These are phyloP conservation scores for Tetradesmus lagerheimii DNA, from an alignment of 139 green algal genomes.

Conservation along the genomic window DNA sequence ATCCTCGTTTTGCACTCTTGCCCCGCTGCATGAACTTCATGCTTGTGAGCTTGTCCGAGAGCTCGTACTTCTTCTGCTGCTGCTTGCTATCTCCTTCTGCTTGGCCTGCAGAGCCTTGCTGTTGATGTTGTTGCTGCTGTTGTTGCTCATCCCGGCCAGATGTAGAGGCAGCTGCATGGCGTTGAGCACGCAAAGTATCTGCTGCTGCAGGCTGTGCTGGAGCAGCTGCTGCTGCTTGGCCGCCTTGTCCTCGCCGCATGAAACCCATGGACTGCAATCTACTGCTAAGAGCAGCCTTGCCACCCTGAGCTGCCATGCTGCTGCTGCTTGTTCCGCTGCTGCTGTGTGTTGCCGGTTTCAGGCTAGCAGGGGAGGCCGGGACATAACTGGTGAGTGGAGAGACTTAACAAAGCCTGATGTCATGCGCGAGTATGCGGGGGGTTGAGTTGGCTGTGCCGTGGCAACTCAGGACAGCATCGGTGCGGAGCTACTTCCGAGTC, in stretches of 20 bases:
- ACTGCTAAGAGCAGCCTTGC: slow-evolving; percentile 19
- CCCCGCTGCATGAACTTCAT: slow-evolving; percentile 49
- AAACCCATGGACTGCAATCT: slow-evolving; percentile 26
- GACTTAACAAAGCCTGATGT: not conserved
- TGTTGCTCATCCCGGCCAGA: not conserved
- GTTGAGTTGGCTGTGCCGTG: not conserved
- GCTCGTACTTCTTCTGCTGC: slow-evolving; percentile 21
- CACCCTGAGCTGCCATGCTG: not conserved
- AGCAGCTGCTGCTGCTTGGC: not conserved
- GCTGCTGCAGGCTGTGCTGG: not conserved
- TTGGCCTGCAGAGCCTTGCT: not conserved
- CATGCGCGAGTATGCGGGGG: no score
- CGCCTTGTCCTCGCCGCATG: not conserved
- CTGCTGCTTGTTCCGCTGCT: not conserved
- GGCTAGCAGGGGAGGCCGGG: not conserved
- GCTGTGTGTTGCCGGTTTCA: not conserved
- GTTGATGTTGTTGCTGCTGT: not conserved
- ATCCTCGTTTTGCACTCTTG: not conserved
- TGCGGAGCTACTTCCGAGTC: not conserved
- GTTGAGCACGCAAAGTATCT: not conserved
- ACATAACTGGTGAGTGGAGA: not conserved
- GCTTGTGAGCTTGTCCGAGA: slow-evolving; percentile 26
- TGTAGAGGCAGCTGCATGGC: not conserved
- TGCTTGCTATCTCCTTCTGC: slow-evolving; percentile 34
- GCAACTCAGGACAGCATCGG: not conserved